A percentile compares a stretch with the other conserved stretches of the same genome.
Conservation (phyloP, 192 early-diverging fungal genomes). For the Pecoramyces ruminantium region DNA sequence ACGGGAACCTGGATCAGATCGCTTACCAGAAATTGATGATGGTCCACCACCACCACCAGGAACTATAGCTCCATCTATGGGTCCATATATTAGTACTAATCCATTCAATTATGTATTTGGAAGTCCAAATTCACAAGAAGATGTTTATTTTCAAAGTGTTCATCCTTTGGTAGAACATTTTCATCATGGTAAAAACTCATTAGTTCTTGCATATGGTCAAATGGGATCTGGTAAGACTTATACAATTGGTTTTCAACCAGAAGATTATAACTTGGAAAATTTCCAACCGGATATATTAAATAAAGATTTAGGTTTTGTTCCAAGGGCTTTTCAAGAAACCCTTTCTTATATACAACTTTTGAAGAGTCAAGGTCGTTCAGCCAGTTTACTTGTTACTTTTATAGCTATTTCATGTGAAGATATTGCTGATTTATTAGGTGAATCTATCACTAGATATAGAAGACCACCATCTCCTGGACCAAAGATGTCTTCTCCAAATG, state of each 20-base stretch:
- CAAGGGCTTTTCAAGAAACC: neutral
- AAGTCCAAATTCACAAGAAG: neutral
- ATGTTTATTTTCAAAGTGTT: neutral
- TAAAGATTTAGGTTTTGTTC: neutral
- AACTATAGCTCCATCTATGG: neutral
- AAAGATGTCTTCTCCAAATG: neutral
- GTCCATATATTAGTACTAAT: neutral
- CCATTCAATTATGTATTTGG: neutral
- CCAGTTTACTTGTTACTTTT: neutral
- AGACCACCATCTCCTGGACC: neutral
- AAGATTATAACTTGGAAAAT: neutral
- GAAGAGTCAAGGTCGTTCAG: neutral
- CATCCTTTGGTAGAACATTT: neutral
- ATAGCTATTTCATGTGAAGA: neutral
- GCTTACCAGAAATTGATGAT: neutral
- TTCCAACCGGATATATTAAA: neutral
- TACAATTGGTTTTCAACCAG: neutral
- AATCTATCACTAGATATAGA: neutral
- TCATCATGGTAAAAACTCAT: neutral
- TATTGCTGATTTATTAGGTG: neutral
- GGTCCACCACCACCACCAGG: neutral
- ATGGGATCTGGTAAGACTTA: neutral
- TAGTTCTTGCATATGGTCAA: neutral
- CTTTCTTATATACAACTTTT: neutral
- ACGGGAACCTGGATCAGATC: neutral